These are phyloP conservation scores for Candida succiphila DNA, from an alignment of 805 yeast species.

Conservation along the genomic window DNA sequence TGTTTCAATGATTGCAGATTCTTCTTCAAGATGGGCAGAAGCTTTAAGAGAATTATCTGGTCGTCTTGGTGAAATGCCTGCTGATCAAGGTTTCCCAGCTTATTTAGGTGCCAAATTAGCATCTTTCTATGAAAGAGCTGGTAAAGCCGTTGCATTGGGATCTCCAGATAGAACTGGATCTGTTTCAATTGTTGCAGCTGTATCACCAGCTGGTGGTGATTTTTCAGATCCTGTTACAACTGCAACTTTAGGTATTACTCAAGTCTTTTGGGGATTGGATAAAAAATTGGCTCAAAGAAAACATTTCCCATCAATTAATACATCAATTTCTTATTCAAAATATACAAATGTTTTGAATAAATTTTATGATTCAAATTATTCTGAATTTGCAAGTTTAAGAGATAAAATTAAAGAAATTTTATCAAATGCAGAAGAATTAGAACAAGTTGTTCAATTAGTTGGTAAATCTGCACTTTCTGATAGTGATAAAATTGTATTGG, in stretches of 20 bases:
- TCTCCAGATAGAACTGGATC: constrained; percentile 96
- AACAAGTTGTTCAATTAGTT: constrained; percentile 97
- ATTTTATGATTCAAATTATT: constrained; percentile 77
- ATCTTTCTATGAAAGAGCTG: constrained; percentile 99
- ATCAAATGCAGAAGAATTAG: constrained; percentile 95
- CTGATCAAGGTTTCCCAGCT: constrained; percentile 99
- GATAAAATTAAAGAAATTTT: constrained; percentile 89
- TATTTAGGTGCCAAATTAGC: constrained; percentile 98
- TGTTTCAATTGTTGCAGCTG: constrained; percentile 99
- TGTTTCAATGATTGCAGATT: constrained; percentile 99
- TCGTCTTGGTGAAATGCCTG: constrained; percentile 99
- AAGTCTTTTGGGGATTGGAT: constrained; percentile 99
- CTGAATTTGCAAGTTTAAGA: constrained; percentile 87
- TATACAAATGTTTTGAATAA: constrained; percentile 81
- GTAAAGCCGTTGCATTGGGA: constrained; percentile 90
- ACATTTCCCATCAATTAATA: constrained; percentile 98
- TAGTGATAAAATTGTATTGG: constrained; percentile 92
- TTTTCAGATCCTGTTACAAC: constrained; percentile 99
- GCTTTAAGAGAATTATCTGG: constrained; percentile 99
- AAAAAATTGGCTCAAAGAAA: constrained; percentile 98
- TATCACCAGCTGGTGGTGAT: constrained; percentile 99
- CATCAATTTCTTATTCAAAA: constrained; percentile 93
- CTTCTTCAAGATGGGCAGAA: constrained; percentile 99
- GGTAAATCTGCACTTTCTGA: constrained; percentile 98
- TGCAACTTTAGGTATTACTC: constrained; percentile 98